Percentiles rank a stretch among this genome's conserved stretches.
These are phyloP conservation scores for Cephaloascus fragrans DNA, from an alignment of 805 yeast species.

Conservation along the genomic window DNA sequence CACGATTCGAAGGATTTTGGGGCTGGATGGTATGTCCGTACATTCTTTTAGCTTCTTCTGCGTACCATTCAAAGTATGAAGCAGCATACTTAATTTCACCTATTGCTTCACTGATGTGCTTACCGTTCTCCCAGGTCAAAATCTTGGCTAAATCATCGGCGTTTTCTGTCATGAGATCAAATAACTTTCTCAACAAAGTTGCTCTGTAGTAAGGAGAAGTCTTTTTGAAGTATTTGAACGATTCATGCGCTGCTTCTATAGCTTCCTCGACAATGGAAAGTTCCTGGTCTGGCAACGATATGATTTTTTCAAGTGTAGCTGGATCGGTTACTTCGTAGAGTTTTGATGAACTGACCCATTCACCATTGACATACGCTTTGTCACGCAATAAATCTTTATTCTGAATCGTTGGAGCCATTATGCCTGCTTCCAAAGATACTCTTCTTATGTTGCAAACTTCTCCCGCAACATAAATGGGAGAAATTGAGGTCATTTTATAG, in stretches of 20 bases:
- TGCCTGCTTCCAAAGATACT: too few species aligned
- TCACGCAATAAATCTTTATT: slow-evolving; percentile 22
- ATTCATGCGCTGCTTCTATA: slow-evolving; percentile 34
- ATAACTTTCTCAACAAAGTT: slow-evolving; percentile 37
- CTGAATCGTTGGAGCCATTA: slow-evolving; percentile 15
- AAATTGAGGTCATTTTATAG: too few species aligned
- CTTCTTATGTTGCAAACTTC: too few species aligned
- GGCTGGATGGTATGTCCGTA: slow-evolving; percentile 54
- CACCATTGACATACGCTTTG: slow-evolving; percentile 26
- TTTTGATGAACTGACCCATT: slow-evolving; percentile 25
- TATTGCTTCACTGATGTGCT: slow-evolving; percentile 39
- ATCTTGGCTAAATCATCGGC: slow-evolving; percentile 47
- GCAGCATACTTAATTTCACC: slow-evolving; percentile 55
- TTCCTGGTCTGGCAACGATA: slow-evolving; percentile 33
- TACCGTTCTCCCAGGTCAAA: slow-evolving; percentile 53
- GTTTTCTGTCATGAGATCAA: slow-evolving; percentile 43
- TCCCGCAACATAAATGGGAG: too few species aligned
- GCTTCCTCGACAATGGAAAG: slow-evolving; percentile 32
- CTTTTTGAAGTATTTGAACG: slow-evolving; percentile 35
- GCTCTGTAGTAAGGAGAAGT: slow-evolving; percentile 43
- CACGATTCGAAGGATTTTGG: slow-evolving; percentile 37
- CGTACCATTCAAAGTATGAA: slow-evolving; percentile 32
- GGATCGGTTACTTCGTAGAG: slow-evolving; percentile 29
- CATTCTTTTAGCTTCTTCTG: slow-evolving; percentile 46
- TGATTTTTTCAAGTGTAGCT: slow-evolving; percentile 25